Evolutionary conservation across 106 monocot genomes (phyloP).

Genomic region (Dendrobium nobile): DNA sequence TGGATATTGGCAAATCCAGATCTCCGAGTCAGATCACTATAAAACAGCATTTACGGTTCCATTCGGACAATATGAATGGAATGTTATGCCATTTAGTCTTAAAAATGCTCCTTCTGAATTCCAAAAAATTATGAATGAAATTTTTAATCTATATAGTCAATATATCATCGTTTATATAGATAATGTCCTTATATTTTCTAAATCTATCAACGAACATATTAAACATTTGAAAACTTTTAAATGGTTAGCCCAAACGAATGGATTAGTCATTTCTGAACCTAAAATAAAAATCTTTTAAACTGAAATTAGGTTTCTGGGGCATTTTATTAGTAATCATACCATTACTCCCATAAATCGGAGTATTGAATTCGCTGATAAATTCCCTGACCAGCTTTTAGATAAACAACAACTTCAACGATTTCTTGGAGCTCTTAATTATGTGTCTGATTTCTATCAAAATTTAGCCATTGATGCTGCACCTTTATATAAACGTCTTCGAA

Average conservation of each 20-base stretch:
- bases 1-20: background rate
- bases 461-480: no score
- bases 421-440: no score
- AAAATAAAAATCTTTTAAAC: no score
- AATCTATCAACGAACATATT: background rate
- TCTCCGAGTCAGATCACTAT: background rate
- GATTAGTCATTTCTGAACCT: background rate
- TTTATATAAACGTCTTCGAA: no score
- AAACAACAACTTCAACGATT: no score
- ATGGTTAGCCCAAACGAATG: background rate
- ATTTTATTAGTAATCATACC: no score
- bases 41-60: background rate
- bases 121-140: background rate
- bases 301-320: no score
- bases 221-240: background rate
- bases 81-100: background rate
- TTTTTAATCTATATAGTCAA: background rate
- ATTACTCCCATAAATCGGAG: no score
- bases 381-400: no score
- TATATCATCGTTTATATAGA: background rate
- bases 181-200: background rate
- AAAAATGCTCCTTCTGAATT: background rate
- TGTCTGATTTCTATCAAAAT: no score
- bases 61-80: background rate
- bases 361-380: no score